These are phyloP conservation scores for Rhazya stricta DNA, from an alignment of 257 asterid species.

Conservation along the genomic window DNA sequence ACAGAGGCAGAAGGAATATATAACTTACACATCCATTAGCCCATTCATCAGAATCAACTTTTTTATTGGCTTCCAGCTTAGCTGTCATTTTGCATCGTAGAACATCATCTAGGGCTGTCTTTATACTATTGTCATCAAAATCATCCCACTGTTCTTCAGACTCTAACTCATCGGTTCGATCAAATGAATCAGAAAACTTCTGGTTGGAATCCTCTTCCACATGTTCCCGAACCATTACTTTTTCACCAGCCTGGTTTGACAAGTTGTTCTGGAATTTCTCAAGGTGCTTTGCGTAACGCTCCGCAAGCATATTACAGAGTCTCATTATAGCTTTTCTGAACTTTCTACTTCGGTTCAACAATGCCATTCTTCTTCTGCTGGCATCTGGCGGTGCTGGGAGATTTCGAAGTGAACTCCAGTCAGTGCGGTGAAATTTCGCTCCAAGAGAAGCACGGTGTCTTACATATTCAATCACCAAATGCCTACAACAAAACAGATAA, in stretches of 20 bases:
- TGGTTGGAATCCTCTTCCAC: constrained; percentile 23
- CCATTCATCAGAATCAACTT: constrained; percentile 23
- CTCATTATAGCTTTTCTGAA: constrained; percentile 68
- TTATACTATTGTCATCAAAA: constrained; percentile 58
- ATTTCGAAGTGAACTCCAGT: constrained; percentile 64
- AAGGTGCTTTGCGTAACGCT: constrained; percentile 56
- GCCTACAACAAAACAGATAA: constrained; percentile 33
- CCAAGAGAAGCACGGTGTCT: constrained; percentile 80
- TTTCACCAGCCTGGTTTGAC: constrained; percentile 33
- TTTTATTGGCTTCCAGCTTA: constrained; percentile 40
- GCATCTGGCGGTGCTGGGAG: constrained; percentile 79
- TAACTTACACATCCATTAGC: constrained; percentile 42
- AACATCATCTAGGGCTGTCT: constrained; percentile 58
- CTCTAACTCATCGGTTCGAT: constrained; percentile 15
- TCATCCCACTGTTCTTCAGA: constrained; percentile 58
- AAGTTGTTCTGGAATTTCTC: constrained; percentile 46
- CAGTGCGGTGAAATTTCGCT: constrained; percentile 64
- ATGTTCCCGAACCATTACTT: constrained; percentile 30
- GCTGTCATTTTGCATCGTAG: constrained; percentile 50
- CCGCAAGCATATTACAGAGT: constrained; percentile 63
- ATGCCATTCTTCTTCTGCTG: constrained; percentile 86
- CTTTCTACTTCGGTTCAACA: constrained; percentile 39
- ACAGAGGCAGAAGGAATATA: constrained; percentile 13
- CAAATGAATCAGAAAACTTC: constrained; percentile 9
- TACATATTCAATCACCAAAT: constrained; percentile 73